Evolutionary conservation across 1,284 basidiomycete species (phyloP), one percentile per base, ranked within the genome.

Genomic region (Apiotrichum mycotoxinovorans): DNA sequence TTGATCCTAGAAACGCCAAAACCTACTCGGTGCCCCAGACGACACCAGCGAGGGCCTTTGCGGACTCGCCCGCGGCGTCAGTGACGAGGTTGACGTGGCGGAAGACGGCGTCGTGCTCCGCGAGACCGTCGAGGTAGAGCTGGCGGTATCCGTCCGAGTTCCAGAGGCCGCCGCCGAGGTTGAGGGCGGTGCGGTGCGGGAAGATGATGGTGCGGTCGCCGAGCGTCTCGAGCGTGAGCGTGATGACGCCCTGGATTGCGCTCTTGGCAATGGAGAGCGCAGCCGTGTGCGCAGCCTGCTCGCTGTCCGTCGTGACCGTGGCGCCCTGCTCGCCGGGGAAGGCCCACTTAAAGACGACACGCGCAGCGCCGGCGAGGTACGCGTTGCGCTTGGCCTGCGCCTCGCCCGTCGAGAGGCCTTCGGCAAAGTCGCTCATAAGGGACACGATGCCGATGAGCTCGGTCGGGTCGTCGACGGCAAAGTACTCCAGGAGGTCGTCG

Each of bases 101-200:
- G 60, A 73, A 73, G 20, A 51, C 56, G 20, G 70, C 63, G 18
- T 65, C 67, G 18, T 62, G 41, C 45, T 52, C 52, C 43, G 52
- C 50, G 33, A 74, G 58, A 7, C 66, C 66, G 12, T 67, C 62
- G 34, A 72, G 49, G 20, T 72, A 52, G 42, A 73, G 56, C 25
- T 49, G 47, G 48, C 68, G 61, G 52, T 72, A 73, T 9, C 71
- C 71, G 18, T 57, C 52, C 33, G 62, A 62, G 64, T 66, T 68
- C 70, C 66, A 68, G 52, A 74, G 54, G 2, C 73, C 73, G 3
- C 73, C 73, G 27, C 73, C 73, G 20, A 74, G 60, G 4, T 63
- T 62, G 44, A 74, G 54, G 0, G 62, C 67, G 2, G 70, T 66
- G 22, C 48, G 47, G n/a, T 56, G 41, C 3, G 69, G 66, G 25